Conservation (phyloP, 2,329 filamentous ascomycete genomes). For the Endoconidiophora laricicola region DNA sequence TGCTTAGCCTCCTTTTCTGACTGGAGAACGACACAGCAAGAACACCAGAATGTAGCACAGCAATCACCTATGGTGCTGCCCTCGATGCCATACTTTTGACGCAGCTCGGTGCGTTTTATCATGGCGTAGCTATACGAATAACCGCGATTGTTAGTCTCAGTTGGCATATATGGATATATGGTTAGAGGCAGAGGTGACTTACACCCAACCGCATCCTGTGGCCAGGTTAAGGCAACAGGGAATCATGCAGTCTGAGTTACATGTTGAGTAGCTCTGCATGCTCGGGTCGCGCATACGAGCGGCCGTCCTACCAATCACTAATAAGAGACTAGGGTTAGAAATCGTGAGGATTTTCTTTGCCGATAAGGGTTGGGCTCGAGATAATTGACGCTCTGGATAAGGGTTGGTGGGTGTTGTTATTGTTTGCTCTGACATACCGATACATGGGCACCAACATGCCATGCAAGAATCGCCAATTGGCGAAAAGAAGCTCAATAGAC, state of each 20-base stretch:
- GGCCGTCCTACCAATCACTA: constrained; percentile 28
- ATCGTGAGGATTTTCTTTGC: not conserved
- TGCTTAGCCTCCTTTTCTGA: constrained; percentile 36
- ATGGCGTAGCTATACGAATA: constrained; percentile 25
- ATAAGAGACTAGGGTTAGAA: not conserved
- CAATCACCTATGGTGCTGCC: constrained; percentile 33
- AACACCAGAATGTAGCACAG: constrained; percentile 36
- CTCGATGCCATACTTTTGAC: constrained; percentile 35
- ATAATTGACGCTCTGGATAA: not conserved
- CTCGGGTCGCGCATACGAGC: constrained; percentile 29
- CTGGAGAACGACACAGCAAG: constrained; percentile 40
- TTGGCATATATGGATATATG: not conserved
- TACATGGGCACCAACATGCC: constrained; percentile 26
- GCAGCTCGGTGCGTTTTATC: constrained; percentile 37
- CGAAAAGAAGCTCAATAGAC: constrained; percentile 24
- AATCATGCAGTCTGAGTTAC: constrained; percentile 27
- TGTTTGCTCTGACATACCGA: constrained; percentile 22
- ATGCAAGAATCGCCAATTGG: constrained; percentile 25
- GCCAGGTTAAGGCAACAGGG: constrained; percentile 23
- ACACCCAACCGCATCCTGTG: constrained; percentile 29
- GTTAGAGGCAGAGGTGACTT: constrained; percentile 13
- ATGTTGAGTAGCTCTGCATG: constrained; percentile 22
- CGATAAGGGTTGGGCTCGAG: not conserved
- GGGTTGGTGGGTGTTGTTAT: not conserved
- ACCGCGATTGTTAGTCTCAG: constrained; percentile 3